Evolutionary conservation across 192 early-diverging fungal genomes (phyloP).

Genomic region (Backusella mclennaniae): DNA sequence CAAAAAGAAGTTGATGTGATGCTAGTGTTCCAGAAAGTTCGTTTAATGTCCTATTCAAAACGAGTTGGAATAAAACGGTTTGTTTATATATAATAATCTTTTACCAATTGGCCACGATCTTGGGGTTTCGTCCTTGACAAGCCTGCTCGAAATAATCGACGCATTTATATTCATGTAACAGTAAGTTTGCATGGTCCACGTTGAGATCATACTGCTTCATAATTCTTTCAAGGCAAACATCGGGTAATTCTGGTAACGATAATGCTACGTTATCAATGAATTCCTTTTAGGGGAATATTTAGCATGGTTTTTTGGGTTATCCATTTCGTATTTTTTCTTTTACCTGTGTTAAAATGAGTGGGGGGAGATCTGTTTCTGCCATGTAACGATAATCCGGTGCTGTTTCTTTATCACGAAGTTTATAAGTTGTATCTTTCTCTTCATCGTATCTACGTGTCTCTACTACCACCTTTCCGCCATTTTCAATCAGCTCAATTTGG

Average conservation of each 20-base stretch:
- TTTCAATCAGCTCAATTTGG: constrained; percentile 62
- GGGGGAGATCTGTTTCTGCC: constrained; percentile 78
- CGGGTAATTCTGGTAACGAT: constrained; percentile 73
- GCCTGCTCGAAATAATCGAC: constrained; percentile 74
- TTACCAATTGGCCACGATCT: constrained; percentile 51
- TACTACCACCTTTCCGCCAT: constrained; percentile 51
- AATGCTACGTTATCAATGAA: constrained; percentile 45
- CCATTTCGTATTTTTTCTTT: background rate
- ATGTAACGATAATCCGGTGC: constrained; percentile 88
- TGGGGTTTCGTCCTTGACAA: constrained; percentile 33
- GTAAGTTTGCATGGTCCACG: constrained; percentile 53
- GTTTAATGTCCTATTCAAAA: constrained; percentile 50
- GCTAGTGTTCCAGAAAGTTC: constrained; percentile 59
- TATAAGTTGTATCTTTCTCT: constrained; percentile 57
- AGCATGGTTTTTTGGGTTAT: background rate
- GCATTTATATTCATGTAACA: constrained; percentile 74
- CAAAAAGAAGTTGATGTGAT: constrained; percentile 40
- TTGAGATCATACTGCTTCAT: constrained; percentile 57
- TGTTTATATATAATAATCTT: constrained; percentile 12
- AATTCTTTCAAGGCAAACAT: constrained; percentile 56
- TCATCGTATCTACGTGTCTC: constrained; percentile 87
- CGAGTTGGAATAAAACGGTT: background rate
- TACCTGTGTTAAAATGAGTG: constrained; percentile 45
- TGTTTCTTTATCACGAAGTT: constrained; percentile 79
- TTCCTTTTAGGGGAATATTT: constrained; percentile 20